These are phyloP conservation scores for Aspergillus cristatus DNA, from an alignment of 495 filamentous ascomycete species.

Conservation along the genomic window DNA sequence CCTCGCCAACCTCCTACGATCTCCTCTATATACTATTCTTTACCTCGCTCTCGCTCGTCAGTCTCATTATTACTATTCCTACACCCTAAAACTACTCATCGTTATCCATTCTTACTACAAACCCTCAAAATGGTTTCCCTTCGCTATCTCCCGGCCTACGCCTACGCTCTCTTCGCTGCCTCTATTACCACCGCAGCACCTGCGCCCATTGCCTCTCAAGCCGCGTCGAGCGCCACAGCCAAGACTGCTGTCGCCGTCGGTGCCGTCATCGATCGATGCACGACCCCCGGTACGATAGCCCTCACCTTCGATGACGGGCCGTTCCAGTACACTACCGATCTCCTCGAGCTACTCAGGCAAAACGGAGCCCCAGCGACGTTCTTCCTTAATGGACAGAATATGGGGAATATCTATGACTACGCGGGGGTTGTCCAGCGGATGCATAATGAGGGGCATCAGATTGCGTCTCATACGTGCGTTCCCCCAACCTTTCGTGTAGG, in stretches of 20 bases:
- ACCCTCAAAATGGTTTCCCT: too few species aligned
- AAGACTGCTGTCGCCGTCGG: slow-evolving; percentile 19
- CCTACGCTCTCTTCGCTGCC: too few species aligned
- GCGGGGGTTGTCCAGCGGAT: slow-evolving; percentile 51
- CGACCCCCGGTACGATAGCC: slow-evolving; percentile 48
- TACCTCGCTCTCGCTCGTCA: too few species aligned
- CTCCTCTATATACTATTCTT: too few species aligned
- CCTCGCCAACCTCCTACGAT: too few species aligned
- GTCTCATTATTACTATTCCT: too few species aligned
- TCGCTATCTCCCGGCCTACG: too few species aligned
- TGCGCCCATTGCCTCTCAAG: background rate
- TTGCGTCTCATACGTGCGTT: slow-evolving; percentile 64
- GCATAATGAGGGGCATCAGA: slow-evolving; percentile 56
- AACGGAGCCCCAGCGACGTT: slow-evolving; percentile 60
- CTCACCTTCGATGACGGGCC: slow-evolving; percentile 76
- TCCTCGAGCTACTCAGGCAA: slow-evolving; percentile 53
- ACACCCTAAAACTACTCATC: too few species aligned
- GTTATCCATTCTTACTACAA: too few species aligned
- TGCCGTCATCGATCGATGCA: slow-evolving; percentile 52
- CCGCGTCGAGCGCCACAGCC: background rate
- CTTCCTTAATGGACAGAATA: slow-evolving; percentile 63
- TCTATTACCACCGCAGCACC: too few species aligned
- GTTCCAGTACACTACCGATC: slow-evolving; percentile 50
- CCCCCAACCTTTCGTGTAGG: background rate
- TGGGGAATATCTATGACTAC: slow-evolving; percentile 43